Conservation (phyloP, 2,329 filamentous ascomycete genomes). For the Paramyrothecium roridum region DNA sequence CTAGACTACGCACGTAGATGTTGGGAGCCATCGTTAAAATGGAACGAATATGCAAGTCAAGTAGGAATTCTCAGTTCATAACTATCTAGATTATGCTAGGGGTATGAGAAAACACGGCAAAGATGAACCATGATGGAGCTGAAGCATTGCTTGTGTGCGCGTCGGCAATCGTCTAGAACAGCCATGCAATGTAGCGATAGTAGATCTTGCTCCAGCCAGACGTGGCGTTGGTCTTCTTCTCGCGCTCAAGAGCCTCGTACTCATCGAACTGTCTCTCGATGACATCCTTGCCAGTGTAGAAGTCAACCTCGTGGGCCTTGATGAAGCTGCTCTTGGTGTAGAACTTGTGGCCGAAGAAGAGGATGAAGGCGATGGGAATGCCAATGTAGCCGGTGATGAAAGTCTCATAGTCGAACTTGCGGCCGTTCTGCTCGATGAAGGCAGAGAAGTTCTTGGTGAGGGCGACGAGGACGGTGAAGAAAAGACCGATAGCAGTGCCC, state of each 20-base stretch:
- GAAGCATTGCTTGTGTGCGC: not conserved
- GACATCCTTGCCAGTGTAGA: constrained; percentile 67
- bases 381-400: constrained; percentile 75
- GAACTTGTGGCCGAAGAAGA: constrained; percentile 66
- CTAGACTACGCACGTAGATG: too few relatives aligned
- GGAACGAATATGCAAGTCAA: too few relatives aligned
- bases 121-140: not conserved
- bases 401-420: constrained; percentile 64
- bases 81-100: not conserved
- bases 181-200: constrained; percentile 26
- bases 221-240: constrained; percentile 12
- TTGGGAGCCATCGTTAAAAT: too few relatives aligned
- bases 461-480: constrained; percentile 68
- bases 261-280: constrained; percentile 69
- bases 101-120: not conserved
- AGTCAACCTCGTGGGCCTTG: constrained; percentile 56
- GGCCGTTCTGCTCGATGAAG: constrained; percentile 52
- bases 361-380: constrained; percentile 67
- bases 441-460: constrained; percentile 78
- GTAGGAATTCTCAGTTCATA: not conserved
- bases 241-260: constrained; percentile 47
- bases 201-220: constrained; percentile 24
- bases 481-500: constrained; percentile 64
- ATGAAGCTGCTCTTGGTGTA: constrained; percentile 49
- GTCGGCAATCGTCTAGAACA: constrained; percentile 19